Evolutionary conservation across 352 stramenopile genomes (phyloP), one percentile per base, ranked within the genome.

Genomic region (Halophytophthora batemanensis): DNA sequence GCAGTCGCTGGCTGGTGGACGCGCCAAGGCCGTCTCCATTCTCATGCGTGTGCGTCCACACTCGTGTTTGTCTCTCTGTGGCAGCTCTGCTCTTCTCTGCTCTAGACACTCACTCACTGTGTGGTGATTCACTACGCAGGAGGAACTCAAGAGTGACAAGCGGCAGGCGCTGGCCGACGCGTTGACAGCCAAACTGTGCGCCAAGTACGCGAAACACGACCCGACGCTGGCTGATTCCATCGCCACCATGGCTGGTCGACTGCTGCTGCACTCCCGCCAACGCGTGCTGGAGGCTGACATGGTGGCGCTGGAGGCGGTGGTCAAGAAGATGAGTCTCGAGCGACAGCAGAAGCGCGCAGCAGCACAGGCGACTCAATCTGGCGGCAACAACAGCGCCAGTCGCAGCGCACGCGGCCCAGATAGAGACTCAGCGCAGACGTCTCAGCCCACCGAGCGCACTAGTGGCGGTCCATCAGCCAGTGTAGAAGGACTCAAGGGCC

Each of bases 301-400:
- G 10, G 59, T 82, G 23, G 73, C 77, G 11, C 58, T 88, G 8
- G 74, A 88, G 56, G 61, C 74, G 5, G 71, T 77, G 10, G 66
- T 88, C 8, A 79, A 77, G 57, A 86, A 86, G 48, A 77, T 86
- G 69, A 80, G 71, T 60, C 35, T 73, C 22, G 74, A 88, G 42
- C 58, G 77, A 4, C 56, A 70, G 22, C 60, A 58, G 29, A 67
- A 43, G 4, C 11, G 8, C 43, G 49, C 34, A 43, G 6, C 37
- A 50, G 44, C 39, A 50, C 51, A 11, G 36, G 46, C 28, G 43
- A 36, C 22, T 46, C 34, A 50, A n/a, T n/a, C n/a, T n/a, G n/a
- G n/a, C n/a, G 42, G 21, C 13, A 35, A 18, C 28, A 45, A 37
- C 51, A 51, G 39, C 41, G 49, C 25, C 25, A 17, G 28, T 43